Conservation (phyloP, 768 basidiomycete species). For the Boletus fagicola region DNA sequence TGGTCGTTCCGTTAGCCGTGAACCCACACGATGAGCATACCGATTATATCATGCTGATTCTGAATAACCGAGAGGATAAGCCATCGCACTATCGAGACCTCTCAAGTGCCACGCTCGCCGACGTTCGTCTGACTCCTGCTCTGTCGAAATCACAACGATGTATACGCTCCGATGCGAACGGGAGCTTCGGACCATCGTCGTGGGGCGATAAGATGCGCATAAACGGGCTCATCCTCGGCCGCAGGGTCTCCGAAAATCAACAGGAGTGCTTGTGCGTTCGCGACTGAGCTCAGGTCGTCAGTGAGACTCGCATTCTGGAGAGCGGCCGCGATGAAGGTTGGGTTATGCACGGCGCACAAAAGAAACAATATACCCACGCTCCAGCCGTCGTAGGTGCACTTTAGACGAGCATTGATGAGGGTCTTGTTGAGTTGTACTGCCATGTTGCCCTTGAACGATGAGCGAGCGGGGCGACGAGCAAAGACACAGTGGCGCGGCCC, state of each 20-base stretch:
- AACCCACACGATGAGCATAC: too few species aligned
- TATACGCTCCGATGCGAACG: too few species aligned
- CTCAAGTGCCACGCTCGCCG: too few species aligned
- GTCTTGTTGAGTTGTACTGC: slow-evolving; percentile 70
- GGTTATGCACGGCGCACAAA: slow-evolving; percentile 11
- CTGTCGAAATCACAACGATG: too few species aligned
- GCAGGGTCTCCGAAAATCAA: slow-evolving; percentile 76
- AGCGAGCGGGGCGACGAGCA: slow-evolving; percentile 15
- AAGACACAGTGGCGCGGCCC: too few species aligned
- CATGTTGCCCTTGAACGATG: slow-evolving; percentile 39
- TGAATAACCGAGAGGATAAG: too few species aligned
- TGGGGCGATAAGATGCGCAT: too few species aligned
- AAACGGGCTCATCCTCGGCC: slow-evolving; percentile 84
- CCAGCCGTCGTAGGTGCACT: slow-evolving; percentile 61
- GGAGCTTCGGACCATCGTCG: too few species aligned
- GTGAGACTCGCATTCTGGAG: slow-evolving; percentile 60
- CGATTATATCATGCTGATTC: too few species aligned
- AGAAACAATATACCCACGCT: slow-evolving; percentile 40
- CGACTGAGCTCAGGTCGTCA: slow-evolving; percentile 69
- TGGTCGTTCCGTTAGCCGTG: too few species aligned
- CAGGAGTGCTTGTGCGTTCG: slow-evolving; percentile 66
- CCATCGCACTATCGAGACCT: too few species aligned
- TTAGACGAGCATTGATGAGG: slow-evolving; percentile 54
- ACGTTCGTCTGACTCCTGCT: too few species aligned
- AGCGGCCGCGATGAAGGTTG: slow-evolving; percentile 10